Percentiles rank a stretch among this genome's conserved stretches.
Conservation (phyloP, 108 stramenopile genomes). For the Cyclotella cryptica region DNA sequence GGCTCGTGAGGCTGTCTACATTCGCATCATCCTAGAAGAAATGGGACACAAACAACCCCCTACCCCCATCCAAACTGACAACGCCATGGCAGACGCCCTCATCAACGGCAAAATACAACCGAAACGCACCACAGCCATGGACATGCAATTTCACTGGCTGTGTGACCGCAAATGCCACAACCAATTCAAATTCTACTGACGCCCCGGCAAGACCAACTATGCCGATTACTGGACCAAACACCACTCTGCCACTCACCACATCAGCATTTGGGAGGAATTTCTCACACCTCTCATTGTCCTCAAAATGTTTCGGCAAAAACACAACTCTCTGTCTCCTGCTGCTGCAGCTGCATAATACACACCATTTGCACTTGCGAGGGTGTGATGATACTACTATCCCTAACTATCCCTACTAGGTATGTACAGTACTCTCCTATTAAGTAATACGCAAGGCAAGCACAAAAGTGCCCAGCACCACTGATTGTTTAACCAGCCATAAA, state of each 20-base stretch:
- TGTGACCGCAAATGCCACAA: not conserved
- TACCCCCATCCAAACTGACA: too few species aligned
- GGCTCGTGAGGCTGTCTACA: not conserved
- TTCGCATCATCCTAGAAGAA: not conserved
- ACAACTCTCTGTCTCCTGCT: not conserved
- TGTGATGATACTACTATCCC: not conserved
- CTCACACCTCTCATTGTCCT: conserved; percentile 1
- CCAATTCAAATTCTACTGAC: not conserved
- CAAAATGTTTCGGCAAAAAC: not conserved
- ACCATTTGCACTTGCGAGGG: not conserved
- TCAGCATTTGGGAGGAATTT: not conserved
- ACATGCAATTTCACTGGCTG: conserved; percentile 9
- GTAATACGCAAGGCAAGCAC: too few species aligned
- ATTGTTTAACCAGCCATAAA: too few species aligned
- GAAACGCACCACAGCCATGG: conserved; percentile 5
- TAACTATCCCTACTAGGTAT: not conserved
- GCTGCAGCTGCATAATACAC: not conserved
- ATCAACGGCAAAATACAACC: too few species aligned
- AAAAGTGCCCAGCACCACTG: too few species aligned
- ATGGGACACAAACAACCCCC: not conserved
- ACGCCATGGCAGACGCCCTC: too few species aligned
- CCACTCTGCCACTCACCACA: not conserved
- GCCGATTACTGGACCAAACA: not conserved
- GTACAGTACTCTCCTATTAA: not conserved
- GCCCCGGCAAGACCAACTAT: not conserved